Base-by-base conservation (phyloP, 768 basidiomycete genomes). In the Tremella fuciformis region DNA sequence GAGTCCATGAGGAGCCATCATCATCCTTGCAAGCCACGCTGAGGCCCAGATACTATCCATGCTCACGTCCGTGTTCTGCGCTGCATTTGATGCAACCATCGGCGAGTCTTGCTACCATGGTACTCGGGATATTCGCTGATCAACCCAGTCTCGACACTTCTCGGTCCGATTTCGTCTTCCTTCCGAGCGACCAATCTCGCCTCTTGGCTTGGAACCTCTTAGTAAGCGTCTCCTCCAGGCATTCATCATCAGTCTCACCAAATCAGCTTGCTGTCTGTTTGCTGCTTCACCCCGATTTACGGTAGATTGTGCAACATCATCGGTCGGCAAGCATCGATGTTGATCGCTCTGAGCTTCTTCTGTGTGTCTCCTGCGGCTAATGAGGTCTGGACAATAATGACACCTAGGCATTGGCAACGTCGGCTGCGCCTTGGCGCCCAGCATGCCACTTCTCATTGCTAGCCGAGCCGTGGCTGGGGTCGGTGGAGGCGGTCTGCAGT, bases 381-480 rank as follows among this genome's bases (percentile, higher is more conserved):
- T 29, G 7, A 16, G 19, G 8, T 25, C 4, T 8, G 38, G 4
- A 25, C 4, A 53, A 18, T 3, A 11, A 3, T 25, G 15, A 21
- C 19, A 44, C 24, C 50, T 26, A 53, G 68, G 54, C 13, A 80
- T 83, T 60, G 93, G 93, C 19, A 97, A 91, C 1, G 80, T 90
- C 41, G 80, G 86, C 15, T 97, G 92, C 71, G 94, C 89, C 1
- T 65, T 92, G 41, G 93, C 91, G 41, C 85, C 87, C 8, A 88
- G 86, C 6, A 94, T 97, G 92, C 82, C 84, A 62, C 75, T 81
- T 13, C 82, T 96, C 53, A 90, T 94, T 61, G 81, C 82, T 41
- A 88, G 88, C 56, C 84, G 93, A 13, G 85, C 89, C 2, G 78
- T 96, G 44, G 91, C 92, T 24, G 92, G 92, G 50, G 89, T 90